Evolutionary conservation across 2,329 filamentous ascomycete genomes (phyloP), one percentile per base, ranked within the genome.

Genomic region (Ustulina deusta): DNA sequence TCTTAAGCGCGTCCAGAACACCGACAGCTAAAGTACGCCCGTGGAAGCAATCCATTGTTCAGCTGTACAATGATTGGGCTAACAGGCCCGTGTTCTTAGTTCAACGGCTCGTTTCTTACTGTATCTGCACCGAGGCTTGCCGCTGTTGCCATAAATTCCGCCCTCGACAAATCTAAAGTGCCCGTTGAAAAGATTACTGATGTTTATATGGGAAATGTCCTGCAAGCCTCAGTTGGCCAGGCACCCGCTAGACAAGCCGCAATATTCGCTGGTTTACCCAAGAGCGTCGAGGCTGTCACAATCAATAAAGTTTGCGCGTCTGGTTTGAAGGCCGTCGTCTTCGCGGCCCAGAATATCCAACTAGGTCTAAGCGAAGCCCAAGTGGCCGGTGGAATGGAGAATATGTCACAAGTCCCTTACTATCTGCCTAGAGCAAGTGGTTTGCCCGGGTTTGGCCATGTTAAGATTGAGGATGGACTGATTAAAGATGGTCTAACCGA

Each of bases 241-340:
- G 89, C 96, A 0, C 96, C 96, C 1, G 95, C 96, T 25, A 90
- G 96, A 56, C 96, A 99, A 83, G 96, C 96, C 11, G 84, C 89
- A 72, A 91, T 98, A 68, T 95, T 97, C 77, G 93, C 96, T 3
- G 94, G 94, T 1, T 88, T 98, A 3, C 87, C 93, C 10, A 84
- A 89, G n/a, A 89, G 86, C 6, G 87, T 97, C 64, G 96, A 99
- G 82, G 92, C 94, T 40, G 90, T 91, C 58, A 98, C 96, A 17
- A 91, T 99, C 81, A 99, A 99, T 86, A 99, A 99, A 83, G 96
- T 99, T 68, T 99, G 96, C 83, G 92, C 96, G 3, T 97, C 94
- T 0, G 96, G 96, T 5, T 85, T 99, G 72, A 99, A 99, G 81
- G 92, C 96, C 1, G 94, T 98, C 4, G 90, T 88, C 25, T 87